These are phyloP conservation scores for Hemileia vastatrix DNA, from an alignment of 1,284 basidiomycete genomes.

Conservation along the genomic window DNA sequence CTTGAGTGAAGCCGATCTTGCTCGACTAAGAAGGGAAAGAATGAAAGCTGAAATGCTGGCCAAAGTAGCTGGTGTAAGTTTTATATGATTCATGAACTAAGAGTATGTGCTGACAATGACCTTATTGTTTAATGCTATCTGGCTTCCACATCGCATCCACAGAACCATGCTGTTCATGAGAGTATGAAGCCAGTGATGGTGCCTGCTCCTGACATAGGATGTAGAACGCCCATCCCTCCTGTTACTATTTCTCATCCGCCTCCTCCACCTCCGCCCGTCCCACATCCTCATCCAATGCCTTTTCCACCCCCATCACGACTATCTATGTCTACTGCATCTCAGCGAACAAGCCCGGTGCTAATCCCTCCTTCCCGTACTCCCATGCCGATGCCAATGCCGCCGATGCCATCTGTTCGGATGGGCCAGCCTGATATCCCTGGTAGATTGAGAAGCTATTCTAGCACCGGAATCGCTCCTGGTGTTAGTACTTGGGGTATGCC, in stretches of 20 bases:
- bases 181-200: conserved; percentile 6
- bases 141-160: not conserved
- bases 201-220: not conserved
- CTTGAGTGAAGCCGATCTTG: conserved; percentile 17
- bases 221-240: not conserved
- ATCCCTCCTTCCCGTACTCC: too few relatives aligned
- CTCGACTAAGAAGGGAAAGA: conserved; percentile 18
- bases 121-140: not conserved
- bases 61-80: conserved; percentile 12
- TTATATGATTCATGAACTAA: not conserved
- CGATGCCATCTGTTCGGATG: conserved; percentile 2
- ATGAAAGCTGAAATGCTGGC: conserved; percentile 16
- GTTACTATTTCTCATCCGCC: not conserved
- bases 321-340: too few relatives aligned
- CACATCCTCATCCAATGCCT: not conserved
- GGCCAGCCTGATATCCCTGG: not conserved
- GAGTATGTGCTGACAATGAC: not conserved
- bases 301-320: not conserved
- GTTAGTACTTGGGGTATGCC: not conserved
- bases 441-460: not conserved
- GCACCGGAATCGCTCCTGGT: not conserved
- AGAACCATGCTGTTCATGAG: conserved; percentile 16
- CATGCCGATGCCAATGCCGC: conserved; percentile 9
- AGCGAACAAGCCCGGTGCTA: too few relatives aligned
- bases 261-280: not conserved